These are phyloP conservation scores for Arthroderma sp. DNA, from an alignment of 2,329 filamentous ascomycete genomes.

Conservation along the genomic window DNA sequence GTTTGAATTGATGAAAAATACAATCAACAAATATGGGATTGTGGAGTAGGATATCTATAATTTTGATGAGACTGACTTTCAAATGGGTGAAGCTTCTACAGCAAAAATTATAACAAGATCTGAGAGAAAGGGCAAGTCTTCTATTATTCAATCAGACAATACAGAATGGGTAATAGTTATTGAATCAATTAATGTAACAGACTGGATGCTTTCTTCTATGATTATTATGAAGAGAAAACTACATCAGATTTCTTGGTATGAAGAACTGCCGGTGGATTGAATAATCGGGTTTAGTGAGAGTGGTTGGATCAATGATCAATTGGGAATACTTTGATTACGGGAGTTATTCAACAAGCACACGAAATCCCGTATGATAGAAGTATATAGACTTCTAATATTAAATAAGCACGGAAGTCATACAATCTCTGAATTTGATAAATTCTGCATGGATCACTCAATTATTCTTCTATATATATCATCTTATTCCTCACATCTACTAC, in stretches of 20 bases:
- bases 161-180: not conserved
- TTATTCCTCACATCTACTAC: conserved; percentile 2
- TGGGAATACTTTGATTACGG: not conserved
- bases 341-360: not conserved
- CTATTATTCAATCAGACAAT: not conserved
- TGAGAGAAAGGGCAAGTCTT: conserved; percentile 6
- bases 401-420: not conserved
- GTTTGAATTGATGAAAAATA: not conserved
- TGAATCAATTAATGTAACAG: not conserved
- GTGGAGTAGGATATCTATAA: not conserved
- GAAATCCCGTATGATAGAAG: not conserved
- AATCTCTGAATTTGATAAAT: not conserved
- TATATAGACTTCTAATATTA: not conserved
- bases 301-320: not conserved
- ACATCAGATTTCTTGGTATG: not conserved
- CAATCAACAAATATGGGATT: not conserved
- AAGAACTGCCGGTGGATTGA: not conserved
- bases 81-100: not conserved
- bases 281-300: not conserved
- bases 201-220: not conserved
- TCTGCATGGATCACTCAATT: not conserved
- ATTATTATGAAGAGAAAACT: not conserved
- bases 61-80: not conserved
- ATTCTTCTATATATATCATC: not conserved
- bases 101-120: conserved; percentile 1